Conservation (phyloP, 371 early-diverging fungal genomes). For the Lichtheimia corymbifera region DNA sequence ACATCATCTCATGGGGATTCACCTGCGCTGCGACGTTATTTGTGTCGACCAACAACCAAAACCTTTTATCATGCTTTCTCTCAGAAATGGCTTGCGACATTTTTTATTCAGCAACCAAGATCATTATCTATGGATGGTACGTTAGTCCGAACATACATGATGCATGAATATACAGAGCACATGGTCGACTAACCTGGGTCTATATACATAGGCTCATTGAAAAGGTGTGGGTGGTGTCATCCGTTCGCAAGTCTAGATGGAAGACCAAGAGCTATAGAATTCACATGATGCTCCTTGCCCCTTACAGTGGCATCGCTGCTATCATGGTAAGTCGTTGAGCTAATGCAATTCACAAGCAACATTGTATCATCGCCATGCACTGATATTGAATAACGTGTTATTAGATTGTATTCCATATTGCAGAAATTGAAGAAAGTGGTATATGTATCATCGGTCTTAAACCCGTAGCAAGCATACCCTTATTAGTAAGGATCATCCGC, state of each 20-base stretch:
- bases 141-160: background rate
- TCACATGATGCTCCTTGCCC: constrained; percentile 32
- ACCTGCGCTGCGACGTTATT: constrained; percentile 39
- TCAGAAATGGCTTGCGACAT: constrained; percentile 31
- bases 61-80: constrained; percentile 28
- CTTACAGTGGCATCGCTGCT: constrained; percentile 47
- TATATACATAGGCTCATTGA: constrained; percentile 25
- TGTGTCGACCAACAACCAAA: constrained; percentile 47
- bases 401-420: constrained; percentile 47
- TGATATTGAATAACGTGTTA: background rate
- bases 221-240: constrained; percentile 39
- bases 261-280: constrained; percentile 40
- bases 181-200: too few relatives aligned
- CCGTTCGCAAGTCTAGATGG: constrained; percentile 30
- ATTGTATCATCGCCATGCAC: background rate
- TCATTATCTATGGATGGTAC: constrained; percentile 37
- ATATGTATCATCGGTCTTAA: constrained; percentile 50
- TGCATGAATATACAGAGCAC: background rate
- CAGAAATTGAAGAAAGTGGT: constrained; percentile 36
- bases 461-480: constrained; percentile 42
- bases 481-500: constrained; percentile 34
- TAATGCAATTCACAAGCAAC: background rate
- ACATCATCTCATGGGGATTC: constrained; percentile 48
- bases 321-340: constrained; percentile 34
- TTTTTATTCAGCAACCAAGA: constrained; percentile 33